These are phyloP conservation scores for Neurospora africana DNA, from an alignment of 495 filamentous ascomycete species.

Conservation along the genomic window DNA sequence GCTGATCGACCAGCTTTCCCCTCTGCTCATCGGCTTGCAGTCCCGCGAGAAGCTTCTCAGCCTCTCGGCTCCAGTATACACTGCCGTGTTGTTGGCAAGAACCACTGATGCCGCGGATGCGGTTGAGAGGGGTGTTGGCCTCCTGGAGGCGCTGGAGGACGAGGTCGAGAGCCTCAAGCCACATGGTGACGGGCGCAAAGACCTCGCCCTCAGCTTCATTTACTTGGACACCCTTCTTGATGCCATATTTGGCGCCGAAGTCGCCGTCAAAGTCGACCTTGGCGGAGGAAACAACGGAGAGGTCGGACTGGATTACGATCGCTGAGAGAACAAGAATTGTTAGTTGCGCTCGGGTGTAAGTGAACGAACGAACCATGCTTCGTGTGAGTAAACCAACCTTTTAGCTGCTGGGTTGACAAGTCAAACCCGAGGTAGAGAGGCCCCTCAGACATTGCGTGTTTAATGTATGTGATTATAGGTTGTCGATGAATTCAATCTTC, in stretches of 20 bases:
- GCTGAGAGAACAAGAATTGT: slow-evolving; percentile 27
- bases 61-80: slow-evolving; percentile 73
- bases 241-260: slow-evolving; percentile 66
- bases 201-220: slow-evolving; percentile 78
- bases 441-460: slow-evolving; percentile 31
- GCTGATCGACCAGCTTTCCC: slow-evolving; percentile 50
- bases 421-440: slow-evolving; percentile 89
- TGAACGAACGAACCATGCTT: not conserved
- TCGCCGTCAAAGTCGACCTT: slow-evolving; percentile 66
- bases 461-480: not conserved
- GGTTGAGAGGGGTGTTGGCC: slow-evolving; percentile 64
- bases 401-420: slow-evolving; percentile 92
- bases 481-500: not conserved
- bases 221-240: slow-evolving; percentile 77
- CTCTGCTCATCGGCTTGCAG: slow-evolving; percentile 45
- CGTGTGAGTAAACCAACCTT: slow-evolving; percentile 43
- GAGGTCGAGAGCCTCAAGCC: slow-evolving; percentile 83
- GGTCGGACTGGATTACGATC: slow-evolving; percentile 68
- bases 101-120: slow-evolving; percentile 74
- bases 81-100: slow-evolving; percentile 96
- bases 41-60: slow-evolving; percentile 50
- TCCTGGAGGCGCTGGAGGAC: slow-evolving; percentile 64
- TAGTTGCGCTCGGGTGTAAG: not conserved
- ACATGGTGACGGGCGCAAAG: slow-evolving; percentile 85
- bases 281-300: slow-evolving; percentile 65